phyloP scores from a whole-genome alignment of 495 filamentous ascomycete species.

The Tuber aestivum region DNA sequence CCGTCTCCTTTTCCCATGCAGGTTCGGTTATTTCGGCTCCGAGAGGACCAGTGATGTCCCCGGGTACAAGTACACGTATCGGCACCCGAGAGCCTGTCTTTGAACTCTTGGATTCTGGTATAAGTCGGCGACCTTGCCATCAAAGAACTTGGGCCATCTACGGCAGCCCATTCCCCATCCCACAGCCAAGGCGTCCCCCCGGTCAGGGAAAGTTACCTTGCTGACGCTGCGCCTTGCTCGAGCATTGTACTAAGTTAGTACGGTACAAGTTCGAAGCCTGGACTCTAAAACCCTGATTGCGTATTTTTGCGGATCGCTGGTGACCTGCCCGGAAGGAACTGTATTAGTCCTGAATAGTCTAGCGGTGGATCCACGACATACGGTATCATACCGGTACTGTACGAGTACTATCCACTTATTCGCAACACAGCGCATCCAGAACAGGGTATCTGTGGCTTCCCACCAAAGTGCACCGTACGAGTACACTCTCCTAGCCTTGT shows the following conservation, averaged over 20 bases:
- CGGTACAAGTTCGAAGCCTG: not conserved
- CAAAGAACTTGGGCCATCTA: not conserved
- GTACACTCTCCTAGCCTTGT: not conserved
- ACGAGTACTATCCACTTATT: not conserved
- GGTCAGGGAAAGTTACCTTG: not conserved
- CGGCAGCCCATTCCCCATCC: not conserved
- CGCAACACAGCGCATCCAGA: not conserved
- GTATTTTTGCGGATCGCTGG: not conserved
- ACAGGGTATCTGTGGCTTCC: not conserved
- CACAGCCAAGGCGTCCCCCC: not conserved
- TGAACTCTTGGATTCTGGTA: not conserved
- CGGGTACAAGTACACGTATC: no score
- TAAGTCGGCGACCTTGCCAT: slow-evolving; percentile 4
- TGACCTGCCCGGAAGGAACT: not conserved
- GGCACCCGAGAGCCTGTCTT: not conserved
- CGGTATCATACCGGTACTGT: no score
- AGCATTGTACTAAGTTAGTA: not conserved
- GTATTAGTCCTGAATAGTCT: not conserved
- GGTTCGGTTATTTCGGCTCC: not conserved
- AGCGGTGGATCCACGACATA: not conserved
- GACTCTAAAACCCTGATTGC: not conserved
- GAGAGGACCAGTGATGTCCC: not conserved
- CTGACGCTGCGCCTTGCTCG: not conserved
- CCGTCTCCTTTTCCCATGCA: not conserved
- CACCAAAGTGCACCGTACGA: not conserved